phyloP scores from a whole-genome alignment of 2,329 filamentous ascomycete species.

The Emergomyces orientalis region DNA sequence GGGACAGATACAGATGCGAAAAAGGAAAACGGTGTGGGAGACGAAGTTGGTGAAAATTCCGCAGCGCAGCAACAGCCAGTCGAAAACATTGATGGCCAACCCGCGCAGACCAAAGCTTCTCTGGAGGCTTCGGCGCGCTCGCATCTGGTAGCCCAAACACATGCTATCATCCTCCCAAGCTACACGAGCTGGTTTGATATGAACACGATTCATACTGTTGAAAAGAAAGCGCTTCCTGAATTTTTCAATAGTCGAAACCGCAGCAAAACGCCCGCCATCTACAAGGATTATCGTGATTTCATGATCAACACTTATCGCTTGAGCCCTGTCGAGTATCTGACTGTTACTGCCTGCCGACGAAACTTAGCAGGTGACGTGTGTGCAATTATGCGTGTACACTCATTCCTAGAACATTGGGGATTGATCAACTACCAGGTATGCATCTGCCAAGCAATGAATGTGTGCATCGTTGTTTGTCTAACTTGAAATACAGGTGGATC shows the following conservation, averaged over 20 bases:
- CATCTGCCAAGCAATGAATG: conserved; percentile 35
- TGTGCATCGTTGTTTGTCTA: conserved; percentile 2
- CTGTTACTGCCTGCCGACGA: conserved; percentile 87
- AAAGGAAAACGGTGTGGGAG: conserved; percentile 34
- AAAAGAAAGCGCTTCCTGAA: conserved; percentile 89
- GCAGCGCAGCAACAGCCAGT: conserved; percentile 32
- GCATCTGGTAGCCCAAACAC: conserved; percentile 85
- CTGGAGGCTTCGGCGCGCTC: conserved; percentile 81
- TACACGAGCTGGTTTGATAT: conserved; percentile 99
- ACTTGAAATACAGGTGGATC: conserved; percentile 64
- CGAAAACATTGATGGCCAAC: conserved; percentile 45
- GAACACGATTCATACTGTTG: conserved; percentile 80
- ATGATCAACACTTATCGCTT: conserved; percentile 99
- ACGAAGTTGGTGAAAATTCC: conserved; percentile 36
- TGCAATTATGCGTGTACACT: conserved; percentile 97
- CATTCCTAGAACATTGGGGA: conserved; percentile 97
- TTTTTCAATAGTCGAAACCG: conserved; percentile 98
- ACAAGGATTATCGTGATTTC: conserved; percentile 98
- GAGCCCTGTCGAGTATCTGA: conserved; percentile 92
- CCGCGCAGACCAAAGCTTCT: conserved; percentile 63
- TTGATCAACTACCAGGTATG: conserved; percentile 95
- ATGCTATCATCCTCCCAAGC: conserved; percentile 91
- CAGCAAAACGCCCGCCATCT: conserved; percentile 93
- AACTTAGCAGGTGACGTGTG: conserved; percentile 97
- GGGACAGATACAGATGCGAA: conserved; percentile 45